phyloP scores from a whole-genome alignment of 2,329 filamentous ascomycete species.

The Fusarium protoensiforme region DNA sequence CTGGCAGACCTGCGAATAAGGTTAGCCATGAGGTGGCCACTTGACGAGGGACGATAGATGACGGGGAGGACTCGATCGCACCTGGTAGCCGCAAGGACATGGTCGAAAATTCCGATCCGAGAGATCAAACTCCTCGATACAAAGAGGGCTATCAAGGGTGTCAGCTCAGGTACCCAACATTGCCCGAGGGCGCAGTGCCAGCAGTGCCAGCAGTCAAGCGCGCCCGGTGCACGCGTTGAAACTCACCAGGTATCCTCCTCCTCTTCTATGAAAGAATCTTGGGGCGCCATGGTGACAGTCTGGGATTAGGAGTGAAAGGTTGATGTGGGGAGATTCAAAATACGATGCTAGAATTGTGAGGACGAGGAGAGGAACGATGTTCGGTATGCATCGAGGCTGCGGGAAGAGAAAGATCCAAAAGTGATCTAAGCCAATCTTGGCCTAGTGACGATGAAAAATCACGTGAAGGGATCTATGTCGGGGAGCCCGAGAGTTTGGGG shows the following conservation, averaged over 20 bases:
- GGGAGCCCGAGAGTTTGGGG: neutral
- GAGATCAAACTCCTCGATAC: conserved; percentile 98
- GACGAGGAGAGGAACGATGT: conserved; percentile 39
- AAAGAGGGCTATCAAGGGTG: conserved; percentile 79
- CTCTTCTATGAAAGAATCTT: conserved; percentile 78
- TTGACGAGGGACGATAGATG: conserved; percentile 1
- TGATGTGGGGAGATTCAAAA: conserved; percentile 31
- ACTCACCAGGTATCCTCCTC: conserved; percentile 76
- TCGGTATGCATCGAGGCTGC: conserved; percentile 45
- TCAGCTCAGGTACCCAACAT: conserved; percentile 38
- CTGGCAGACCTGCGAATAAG: conserved; percentile 84
- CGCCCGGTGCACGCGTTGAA: conserved; percentile 4
- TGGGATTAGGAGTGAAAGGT: conserved; percentile 34
- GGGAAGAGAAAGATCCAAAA: conserved; percentile 45
- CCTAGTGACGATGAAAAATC: conserved; percentile 22
- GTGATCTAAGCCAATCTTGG: conserved; percentile 35
- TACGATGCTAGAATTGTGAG: conserved; percentile 38
- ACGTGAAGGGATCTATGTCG: conserved; percentile 36
- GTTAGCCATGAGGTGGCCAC: conserved; percentile 40
- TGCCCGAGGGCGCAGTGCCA: conserved; percentile 36
- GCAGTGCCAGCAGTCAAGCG: conserved; percentile 9
- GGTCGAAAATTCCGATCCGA: conserved; percentile 97
- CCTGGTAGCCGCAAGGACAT: conserved; percentile 98
- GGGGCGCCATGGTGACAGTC: conserved; percentile 67
- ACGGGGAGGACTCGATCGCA: conserved; percentile 54